Conservation (phyloP, 108 stramenopile species). For the Fragilaria crotonensis region DNA sequence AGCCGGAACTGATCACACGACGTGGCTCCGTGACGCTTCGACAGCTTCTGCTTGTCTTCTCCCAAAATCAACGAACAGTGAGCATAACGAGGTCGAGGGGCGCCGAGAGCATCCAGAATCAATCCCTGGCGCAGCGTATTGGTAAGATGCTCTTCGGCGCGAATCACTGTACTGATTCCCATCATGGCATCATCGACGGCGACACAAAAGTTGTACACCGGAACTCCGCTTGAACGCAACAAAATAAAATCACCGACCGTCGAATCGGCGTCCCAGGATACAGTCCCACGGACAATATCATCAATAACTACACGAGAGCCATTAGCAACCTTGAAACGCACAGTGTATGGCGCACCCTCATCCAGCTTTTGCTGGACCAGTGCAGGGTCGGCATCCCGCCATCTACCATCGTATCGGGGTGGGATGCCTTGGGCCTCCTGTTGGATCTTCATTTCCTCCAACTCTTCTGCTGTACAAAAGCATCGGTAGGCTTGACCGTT, state of each 20-base stretch:
- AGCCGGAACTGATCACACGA: conserved; percentile 91
- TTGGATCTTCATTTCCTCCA: conserved; percentile 83
- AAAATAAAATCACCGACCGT: conserved; percentile 97
- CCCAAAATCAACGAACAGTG: conserved; percentile 97
- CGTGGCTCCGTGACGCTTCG: conserved; percentile 96
- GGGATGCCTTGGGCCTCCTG: conserved; percentile 73
- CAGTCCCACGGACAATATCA: conserved; percentile 89
- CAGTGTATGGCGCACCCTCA: conserved; percentile 75
- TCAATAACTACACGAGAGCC: conserved; percentile 85
- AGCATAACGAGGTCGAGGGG: conserved; percentile 86
- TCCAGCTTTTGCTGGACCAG: conserved; percentile 73
- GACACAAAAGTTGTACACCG: conserved; percentile 98
- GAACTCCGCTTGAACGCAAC: conserved; percentile 86
- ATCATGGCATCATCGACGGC: conserved; percentile 95
- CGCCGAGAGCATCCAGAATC: conserved; percentile 82
- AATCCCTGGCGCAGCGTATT: conserved; percentile 93
- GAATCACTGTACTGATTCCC: conserved; percentile 95
- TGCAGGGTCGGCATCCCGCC: conserved; percentile 92
- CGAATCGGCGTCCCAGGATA: conserved; percentile 94
- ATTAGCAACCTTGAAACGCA: conserved; percentile 87
- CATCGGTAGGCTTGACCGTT: conserved; percentile 90
- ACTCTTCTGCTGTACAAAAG: conserved; percentile 93
- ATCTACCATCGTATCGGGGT: conserved; percentile 91
- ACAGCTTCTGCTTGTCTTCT: conserved; percentile 93
- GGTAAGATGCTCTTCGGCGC: conserved; percentile 97